Evolutionary conservation across 176 grass and related monocot species (phyloP).

Genomic region (Typha latifolia): DNA sequence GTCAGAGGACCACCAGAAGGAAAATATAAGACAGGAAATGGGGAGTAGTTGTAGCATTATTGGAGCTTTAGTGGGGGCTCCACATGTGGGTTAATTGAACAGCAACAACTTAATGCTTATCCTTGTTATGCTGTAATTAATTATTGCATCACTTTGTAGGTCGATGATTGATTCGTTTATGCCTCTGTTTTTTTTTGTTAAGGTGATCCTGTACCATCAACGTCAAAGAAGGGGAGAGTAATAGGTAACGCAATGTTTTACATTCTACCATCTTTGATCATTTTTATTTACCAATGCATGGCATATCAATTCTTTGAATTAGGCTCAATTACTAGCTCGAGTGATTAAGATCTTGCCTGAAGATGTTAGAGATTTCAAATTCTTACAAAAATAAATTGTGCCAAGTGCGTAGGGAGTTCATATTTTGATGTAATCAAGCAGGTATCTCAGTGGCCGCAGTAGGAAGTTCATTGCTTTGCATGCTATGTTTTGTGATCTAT

Average conservation of each 20-base stretch:
- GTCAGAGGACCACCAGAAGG: too few species aligned
- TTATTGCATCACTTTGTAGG: too few species aligned
- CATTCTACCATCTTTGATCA: background rate
- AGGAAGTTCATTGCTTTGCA: background rate
- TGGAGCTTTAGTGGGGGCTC: too few species aligned
- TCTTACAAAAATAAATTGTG: background rate
- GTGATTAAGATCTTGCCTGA: too few species aligned
- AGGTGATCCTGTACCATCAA: too few species aligned
- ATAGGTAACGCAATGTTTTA: background rate
- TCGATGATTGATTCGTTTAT: too few species aligned
- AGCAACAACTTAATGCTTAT: too few species aligned
- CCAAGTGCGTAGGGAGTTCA: background rate
- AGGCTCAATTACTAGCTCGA: background rate
- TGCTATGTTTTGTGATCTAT: background rate
- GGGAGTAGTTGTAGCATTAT: too few species aligned
- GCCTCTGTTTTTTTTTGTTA: too few species aligned
- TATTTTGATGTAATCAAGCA: background rate
- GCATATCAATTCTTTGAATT: background rate
- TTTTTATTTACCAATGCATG: background rate
- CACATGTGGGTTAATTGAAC: too few species aligned
- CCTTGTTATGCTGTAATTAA: too few species aligned
- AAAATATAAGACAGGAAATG: too few species aligned
- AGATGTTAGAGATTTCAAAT: background rate
- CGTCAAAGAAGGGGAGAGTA: background rate
- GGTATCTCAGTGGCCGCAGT: background rate